Evolutionary conservation across 2,329 filamentous ascomycete genomes (phyloP).

Genomic region (Dactylellina cionopaga): DNA sequence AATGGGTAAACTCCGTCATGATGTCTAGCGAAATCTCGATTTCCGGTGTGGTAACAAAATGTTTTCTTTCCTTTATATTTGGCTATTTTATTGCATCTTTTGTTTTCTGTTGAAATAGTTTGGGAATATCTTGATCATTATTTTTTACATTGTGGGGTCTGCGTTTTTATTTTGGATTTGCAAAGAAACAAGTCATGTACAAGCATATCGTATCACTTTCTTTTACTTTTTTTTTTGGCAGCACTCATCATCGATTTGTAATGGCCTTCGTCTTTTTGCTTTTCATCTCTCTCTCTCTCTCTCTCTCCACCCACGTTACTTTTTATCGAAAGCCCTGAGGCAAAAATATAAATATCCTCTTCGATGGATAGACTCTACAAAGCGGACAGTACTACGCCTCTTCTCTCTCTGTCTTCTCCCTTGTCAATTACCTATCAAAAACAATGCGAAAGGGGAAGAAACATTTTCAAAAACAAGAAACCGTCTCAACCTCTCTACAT

Average conservation of each 20-base stretch:
- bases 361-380: too few relatives aligned
- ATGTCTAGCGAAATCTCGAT: slow-evolving; percentile 53
- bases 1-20: slow-evolving; percentile 53
- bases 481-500: background rate
- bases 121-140: slow-evolving; percentile 46
- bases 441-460: slow-evolving; percentile 3
- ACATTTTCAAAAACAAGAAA: background rate
- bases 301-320: slow-evolving; percentile 9
- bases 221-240: slow-evolving; percentile 26
- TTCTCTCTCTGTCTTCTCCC: slow-evolving; percentile 7
- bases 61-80: slow-evolving; percentile 23
- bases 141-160: slow-evolving; percentile 47
- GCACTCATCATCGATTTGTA: slow-evolving; percentile 44
- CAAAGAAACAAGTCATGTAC: slow-evolving; percentile 33
- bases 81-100: background rate
- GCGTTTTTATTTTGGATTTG: slow-evolving; percentile 20
- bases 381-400: slow-evolving; percentile 1
- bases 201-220: slow-evolving; percentile 53
- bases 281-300: slow-evolving; percentile 6
- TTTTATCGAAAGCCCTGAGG: slow-evolving; percentile 13
- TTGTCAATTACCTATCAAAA: slow-evolving; percentile 31
- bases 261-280: slow-evolving; percentile 36
- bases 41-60: slow-evolving; percentile 52
- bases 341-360: slow-evolving; percentile 14
- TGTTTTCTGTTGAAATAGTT: slow-evolving; percentile 35